phyloP scores from a whole-genome alignment of 768 basidiomycete species.

The Mrakia frigida region DNA sequence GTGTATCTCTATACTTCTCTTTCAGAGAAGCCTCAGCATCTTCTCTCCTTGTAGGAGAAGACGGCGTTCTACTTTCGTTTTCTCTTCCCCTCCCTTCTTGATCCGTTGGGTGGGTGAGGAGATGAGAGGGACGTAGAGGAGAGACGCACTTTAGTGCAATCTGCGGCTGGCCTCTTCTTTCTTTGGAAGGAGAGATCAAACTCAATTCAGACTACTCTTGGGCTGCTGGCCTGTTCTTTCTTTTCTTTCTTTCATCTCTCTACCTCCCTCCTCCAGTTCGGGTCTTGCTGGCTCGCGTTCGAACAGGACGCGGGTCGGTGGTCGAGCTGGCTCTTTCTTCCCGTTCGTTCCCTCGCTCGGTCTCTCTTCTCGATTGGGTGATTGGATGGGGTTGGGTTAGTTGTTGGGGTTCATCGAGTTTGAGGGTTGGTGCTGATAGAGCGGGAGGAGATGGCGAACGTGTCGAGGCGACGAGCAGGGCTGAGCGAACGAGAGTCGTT shows the following conservation, averaged over 20 bases:
- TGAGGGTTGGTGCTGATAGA: too few relatives aligned
- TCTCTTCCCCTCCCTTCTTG: not conserved
- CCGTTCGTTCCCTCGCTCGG: too few relatives aligned
- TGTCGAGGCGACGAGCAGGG: too few relatives aligned
- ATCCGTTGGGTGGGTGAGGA: constrained; percentile 2
- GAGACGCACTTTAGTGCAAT: constrained; percentile 60
- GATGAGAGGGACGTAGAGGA: constrained; percentile 40
- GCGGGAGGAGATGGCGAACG: too few relatives aligned
- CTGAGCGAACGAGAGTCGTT: too few relatives aligned
- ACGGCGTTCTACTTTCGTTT: constrained; percentile 12
- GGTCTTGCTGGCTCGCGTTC: constrained; percentile 74
- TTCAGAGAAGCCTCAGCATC: constrained; percentile 17
- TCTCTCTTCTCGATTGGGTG: too few relatives aligned
- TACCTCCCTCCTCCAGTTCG: constrained; percentile 80
- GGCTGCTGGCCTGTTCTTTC: not conserved
- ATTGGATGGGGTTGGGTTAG: too few relatives aligned
- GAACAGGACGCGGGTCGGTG: not conserved
- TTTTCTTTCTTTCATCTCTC: not conserved
- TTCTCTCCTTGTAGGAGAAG: not conserved
- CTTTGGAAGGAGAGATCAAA: not conserved
- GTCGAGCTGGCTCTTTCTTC: not conserved
- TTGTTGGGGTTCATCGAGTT: too few relatives aligned
- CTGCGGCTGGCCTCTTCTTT: constrained; percentile 46
- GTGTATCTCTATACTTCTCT: constrained; percentile 24
- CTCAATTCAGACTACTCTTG: not conserved